A percentile compares a stretch with the other conserved stretches of the same genome.
Conservation (phyloP, 1,284 basidiomycete genomes). For the Ceratobasidium sp. region DNA sequence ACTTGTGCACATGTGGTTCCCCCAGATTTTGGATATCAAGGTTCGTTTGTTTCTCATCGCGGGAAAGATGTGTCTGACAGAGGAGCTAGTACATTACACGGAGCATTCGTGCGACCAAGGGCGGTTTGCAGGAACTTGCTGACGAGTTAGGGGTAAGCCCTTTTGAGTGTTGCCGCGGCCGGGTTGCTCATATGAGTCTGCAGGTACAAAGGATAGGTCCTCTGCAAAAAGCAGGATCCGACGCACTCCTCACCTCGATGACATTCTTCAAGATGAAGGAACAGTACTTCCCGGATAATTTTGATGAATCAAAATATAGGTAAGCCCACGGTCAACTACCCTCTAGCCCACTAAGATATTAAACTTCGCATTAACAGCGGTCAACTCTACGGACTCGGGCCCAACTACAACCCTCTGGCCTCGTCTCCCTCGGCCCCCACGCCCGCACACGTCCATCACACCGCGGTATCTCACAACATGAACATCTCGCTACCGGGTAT, state of each 20-base stretch:
- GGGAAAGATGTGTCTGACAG: neutral
- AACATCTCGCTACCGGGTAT: conserved; percentile 36
- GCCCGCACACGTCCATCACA: conserved; percentile 38
- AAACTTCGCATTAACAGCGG: conserved; percentile 2
- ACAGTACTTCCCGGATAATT: conserved; percentile 86
- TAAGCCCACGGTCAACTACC: conserved; percentile 13
- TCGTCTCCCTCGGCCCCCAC: conserved; percentile 39
- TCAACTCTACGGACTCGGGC: conserved; percentile 38
- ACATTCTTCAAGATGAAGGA: conserved; percentile 97
- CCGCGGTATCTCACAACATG: conserved; percentile 37
- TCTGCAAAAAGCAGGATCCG: conserved; percentile 96
- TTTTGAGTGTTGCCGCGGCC: conserved; percentile 45
- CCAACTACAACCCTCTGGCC: conserved; percentile 38
- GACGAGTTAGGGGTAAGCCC: conserved; percentile 84
- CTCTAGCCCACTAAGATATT: neutral
- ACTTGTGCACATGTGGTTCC: conserved; percentile 92
- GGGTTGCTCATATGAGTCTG: conserved; percentile 14
- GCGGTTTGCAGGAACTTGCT: conserved; percentile 95
- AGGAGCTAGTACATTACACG: conserved; percentile 80
- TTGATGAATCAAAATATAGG: conserved; percentile 76
- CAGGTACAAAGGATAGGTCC: conserved; percentile 90
- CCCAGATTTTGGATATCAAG: conserved; percentile 97
- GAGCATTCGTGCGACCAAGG: conserved; percentile 79
- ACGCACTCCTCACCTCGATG: conserved; percentile 90
- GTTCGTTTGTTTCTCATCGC: neutral